Evolutionary conservation across 139 green algal species (phyloP), one percentile per base, ranked within the genome.

Genomic region (Microglena sp.): DNA sequence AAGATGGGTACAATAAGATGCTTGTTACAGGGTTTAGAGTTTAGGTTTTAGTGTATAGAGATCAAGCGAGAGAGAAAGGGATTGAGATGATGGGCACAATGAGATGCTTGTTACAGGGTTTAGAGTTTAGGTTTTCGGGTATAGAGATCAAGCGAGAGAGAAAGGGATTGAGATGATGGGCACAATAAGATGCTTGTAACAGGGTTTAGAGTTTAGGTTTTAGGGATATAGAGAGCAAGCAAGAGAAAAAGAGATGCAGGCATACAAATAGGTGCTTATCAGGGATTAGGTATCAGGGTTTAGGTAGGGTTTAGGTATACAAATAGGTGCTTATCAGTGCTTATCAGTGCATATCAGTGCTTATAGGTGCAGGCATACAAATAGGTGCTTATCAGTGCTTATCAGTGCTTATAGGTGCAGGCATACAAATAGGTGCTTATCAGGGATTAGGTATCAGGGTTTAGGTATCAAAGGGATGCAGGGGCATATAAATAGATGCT

Each of bases 381-480:
- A n/a, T n/a, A n/a, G 34, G 55, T 33, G 55, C 29, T 27, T 62
- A 29, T 62, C 28, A 43, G 55, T 35, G 55, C 28, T 27, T 62
- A 8, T 62, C 28, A 43, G 18, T 62, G 55, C 29, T 22, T 34
- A 4, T 62, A 8, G 4, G 6, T 62, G 55, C 36, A n/a, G n/a
- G n/a, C n/a, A n/a, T n/a, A n/a, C n/a, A n/a, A n/a, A n/a, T n/a
- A n/a, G 34, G 55, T 33, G 55, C 29, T 27, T 62, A 29, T 62
- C 28, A 43, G 55, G 55, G 5, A 26, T 62, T 4, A 62, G 6
- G 6, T 31, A 27, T 18, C 15, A 11, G 22, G 15, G 50, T 59
- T 59, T 59, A n/a, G 15, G 40, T 50, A 18, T 50, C 15, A 18
- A 18, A 18, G 40, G 40, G 40, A 50, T 11, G 40, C 40, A 50